Evolutionary conservation across 2,329 filamentous ascomycete species (phyloP), one percentile per base, ranked within the genome.

Genomic region (Penicillium polonicum): DNA sequence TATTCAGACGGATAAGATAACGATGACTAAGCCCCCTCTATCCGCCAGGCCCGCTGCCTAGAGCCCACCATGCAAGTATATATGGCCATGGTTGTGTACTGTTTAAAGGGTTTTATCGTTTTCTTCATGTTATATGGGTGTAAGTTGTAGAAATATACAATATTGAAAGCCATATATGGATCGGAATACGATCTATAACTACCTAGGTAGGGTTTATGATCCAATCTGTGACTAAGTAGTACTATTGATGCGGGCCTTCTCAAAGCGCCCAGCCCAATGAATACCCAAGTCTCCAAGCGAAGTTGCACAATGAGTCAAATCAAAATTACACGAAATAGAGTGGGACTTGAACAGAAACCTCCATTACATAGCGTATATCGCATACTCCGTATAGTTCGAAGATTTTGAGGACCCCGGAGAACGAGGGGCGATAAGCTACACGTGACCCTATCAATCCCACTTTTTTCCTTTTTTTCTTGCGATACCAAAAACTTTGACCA

Each of bases 1-100:
- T 66, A 65, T 62, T 65, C 59, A 61, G 64, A 60, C 62, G 66
- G 68, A 70, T 70, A 70, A 70, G 68, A 70, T 70, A 68, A 64
- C 58, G 65, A 51, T 67, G 58, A 67, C 58, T 67, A 55, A 67
- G 55, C 65, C 55, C 55, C 55, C 49, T 48, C 48, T 52, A 42
- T 57, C 46, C 8, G 25, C 13, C 15, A 12, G 13, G 4, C 12
- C 12, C 19, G 21, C 13, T 12, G 10, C 43, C 43, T 5, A 48
- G 29, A 12, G 29, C 29, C 19, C 7, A 23, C 7, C 3, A 27
- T 3, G n/a, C 9, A 31, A 48, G 36, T 54, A 43, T 43, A 36
- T 46, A 36, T 46, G 23, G 13, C 21, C 5, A 15, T 39, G 48
- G 12, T 44, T 27, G 23, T 29, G 15, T 29, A 29, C 35, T 42